Percentiles rank a stretch among this genome's conserved stretches.
Evolutionary conservation across 371 early-diverging fungal genomes (phyloP).

Genomic region (Mortierella sp.): DNA sequence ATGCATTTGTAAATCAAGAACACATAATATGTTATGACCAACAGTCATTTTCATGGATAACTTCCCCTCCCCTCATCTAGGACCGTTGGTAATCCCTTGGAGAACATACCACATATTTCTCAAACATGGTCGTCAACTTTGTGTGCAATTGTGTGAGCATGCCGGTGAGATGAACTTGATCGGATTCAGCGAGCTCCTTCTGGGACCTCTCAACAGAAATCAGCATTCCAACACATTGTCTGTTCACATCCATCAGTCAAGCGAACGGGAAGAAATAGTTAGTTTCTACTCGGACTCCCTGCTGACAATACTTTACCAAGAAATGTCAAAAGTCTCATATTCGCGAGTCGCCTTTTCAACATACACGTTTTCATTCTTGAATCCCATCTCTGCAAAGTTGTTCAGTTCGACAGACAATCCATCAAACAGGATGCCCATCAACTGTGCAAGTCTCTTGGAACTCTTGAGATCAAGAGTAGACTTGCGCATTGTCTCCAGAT

Average conservation of each 20-base stretch:
- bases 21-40: background rate
- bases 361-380: conserved; percentile 82
- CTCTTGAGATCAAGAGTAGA: conserved; percentile 43
- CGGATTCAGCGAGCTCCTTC: conserved; percentile 69
- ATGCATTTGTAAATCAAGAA: conserved; percentile 13
- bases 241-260: conserved; percentile 16
- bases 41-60: background rate
- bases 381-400: conserved; percentile 78
- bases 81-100: background rate
- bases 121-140: conserved; percentile 76
- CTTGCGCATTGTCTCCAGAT: conserved; percentile 37
- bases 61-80: too few relatives aligned
- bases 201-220: conserved; percentile 79
- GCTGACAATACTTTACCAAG: too few relatives aligned
- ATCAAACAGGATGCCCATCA: conserved; percentile 87
- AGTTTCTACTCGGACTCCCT: background rate
- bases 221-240: conserved; percentile 85
- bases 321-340: too few relatives aligned
- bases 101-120: conserved; percentile 76
- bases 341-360: too few relatives aligned
- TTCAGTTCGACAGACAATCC: conserved; percentile 78
- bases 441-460: conserved; percentile 40
- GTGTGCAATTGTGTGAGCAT: conserved; percentile 74
- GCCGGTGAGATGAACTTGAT: conserved; percentile 61
- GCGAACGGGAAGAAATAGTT: background rate